phyloP scores from a whole-genome alignment of 495 filamentous ascomycete species.

The Aspergillus coremiiformis region DNA sequence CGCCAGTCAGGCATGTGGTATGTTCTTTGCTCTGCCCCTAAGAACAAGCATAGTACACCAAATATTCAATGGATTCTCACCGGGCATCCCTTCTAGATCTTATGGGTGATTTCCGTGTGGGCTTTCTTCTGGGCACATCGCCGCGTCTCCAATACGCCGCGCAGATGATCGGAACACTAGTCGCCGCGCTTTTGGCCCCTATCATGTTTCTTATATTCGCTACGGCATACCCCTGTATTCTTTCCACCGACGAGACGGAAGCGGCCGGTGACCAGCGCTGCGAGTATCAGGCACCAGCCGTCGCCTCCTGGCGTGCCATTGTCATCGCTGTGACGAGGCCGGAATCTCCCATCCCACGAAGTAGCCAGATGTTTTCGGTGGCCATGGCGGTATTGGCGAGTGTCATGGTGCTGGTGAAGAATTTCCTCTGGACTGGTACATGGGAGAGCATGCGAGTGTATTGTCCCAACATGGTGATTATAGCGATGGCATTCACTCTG shows the following conservation, averaged over 20 bases:
- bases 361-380: neutral
- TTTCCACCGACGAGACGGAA: neutral
- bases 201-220: conserved; percentile 3
- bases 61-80: neutral
- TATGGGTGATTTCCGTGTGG: conserved; percentile 6
- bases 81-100: conserved; percentile 1
- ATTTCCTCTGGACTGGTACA: neutral
- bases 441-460: neutral
- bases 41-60: too few species aligned
- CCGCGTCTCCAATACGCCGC: neutral
- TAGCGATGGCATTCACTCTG: conserved; percentile 6
- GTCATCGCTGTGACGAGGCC: neutral
- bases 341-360: neutral
- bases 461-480: conserved; percentile 2
- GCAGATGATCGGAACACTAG: conserved; percentile 1
- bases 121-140: conserved; percentile 3
- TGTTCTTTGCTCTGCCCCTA: neutral
- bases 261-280: neutral
- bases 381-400: neutral
- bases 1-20: conserved; percentile 4
- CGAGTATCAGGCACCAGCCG: neutral
- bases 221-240: conserved; percentile 5
- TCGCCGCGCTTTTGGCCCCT: neutral
- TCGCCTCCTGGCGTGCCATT: neutral
- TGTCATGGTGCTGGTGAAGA: neutral